A percentile compares a stretch with the other conserved stretches of the same genome.
phyloP scores from a whole-genome alignment of 1,139 yeast species.

The Yamadazyma trypodendri region DNA sequence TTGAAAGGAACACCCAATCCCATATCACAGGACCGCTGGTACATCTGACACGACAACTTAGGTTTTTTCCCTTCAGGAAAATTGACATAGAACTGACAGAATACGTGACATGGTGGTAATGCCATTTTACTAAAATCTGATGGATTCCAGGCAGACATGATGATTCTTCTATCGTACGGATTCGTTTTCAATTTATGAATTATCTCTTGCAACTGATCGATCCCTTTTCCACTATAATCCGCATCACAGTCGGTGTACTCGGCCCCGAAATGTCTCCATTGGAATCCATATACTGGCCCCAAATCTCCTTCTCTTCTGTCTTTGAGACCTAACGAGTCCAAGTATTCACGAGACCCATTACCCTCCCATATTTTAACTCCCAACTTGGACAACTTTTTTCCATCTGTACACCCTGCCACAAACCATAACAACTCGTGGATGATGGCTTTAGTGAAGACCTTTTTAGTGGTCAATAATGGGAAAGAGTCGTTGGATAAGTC shows the following conservation, averaged over 20 bases:
- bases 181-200: conserved; percentile 77
- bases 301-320: conserved; percentile 89
- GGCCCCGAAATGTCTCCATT: conserved; percentile 99
- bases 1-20: conserved; percentile 98
- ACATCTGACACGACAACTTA: conserved; percentile 78
- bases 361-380: conserved; percentile 99
- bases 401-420: conserved; percentile 85
- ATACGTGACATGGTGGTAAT: conserved; percentile 96
- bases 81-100: conserved; percentile 90
- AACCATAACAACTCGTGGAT: conserved; percentile 92
- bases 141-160: conserved; percentile 98
- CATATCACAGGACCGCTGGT: conserved; percentile 99
- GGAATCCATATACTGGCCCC: conserved; percentile 98
- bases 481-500: conserved; percentile 67
- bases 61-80: conserved; percentile 64
- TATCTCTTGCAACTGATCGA: conserved; percentile 81
- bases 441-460: conserved; percentile 86
- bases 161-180: conserved; percentile 93
- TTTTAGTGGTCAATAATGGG: conserved; percentile 90
- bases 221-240: conserved; percentile 84
- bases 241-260: conserved; percentile 80
- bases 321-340: conserved; percentile 77
- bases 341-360: conserved; percentile 90
- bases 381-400: conserved; percentile 68
- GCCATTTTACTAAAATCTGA: conserved; percentile 94